These are phyloP conservation scores for Poronia punctata DNA, from an alignment of 495 filamentous ascomycete genomes.

Conservation along the genomic window DNA sequence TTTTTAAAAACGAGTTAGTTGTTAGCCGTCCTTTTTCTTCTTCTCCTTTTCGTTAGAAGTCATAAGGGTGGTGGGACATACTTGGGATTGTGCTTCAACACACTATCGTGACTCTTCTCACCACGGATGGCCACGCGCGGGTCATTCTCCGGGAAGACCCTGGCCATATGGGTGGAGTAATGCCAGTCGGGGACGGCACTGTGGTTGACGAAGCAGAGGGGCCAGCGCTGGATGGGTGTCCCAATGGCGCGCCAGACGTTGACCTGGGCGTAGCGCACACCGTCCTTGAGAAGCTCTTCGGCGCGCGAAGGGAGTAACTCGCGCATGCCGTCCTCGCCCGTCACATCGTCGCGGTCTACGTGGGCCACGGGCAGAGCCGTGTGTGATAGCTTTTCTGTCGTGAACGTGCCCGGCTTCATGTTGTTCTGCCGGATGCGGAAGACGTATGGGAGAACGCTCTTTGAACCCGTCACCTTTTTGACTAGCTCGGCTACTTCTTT, in stretches of 20 bases:
- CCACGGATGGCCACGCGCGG: conserved; percentile 20
- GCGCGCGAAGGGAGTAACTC: conserved; percentile 66
- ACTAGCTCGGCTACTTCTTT: conserved; percentile 23
- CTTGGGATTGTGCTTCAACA: conserved; percentile 21
- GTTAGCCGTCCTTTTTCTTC: too few species aligned
- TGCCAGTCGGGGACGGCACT: conserved; percentile 15
- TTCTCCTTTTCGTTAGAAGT: not conserved
- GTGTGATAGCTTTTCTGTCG: conserved; percentile 19
- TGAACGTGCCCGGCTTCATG: conserved; percentile 18
- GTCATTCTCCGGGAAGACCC: conserved; percentile 22
- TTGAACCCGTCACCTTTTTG: conserved; percentile 21
- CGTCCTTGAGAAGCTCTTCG: conserved; percentile 63
- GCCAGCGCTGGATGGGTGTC: conserved; percentile 21
- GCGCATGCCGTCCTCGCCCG: conserved; percentile 50
- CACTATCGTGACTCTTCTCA: conserved; percentile 22
- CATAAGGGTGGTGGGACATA: conserved; percentile 7
- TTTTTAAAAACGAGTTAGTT: conserved; percentile 5
- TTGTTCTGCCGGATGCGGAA: conserved; percentile 25
- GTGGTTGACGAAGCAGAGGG: conserved; percentile 25
- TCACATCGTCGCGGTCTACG: conserved; percentile 25
- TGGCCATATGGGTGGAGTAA: conserved; percentile 18
- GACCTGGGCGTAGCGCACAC: conserved; percentile 59
- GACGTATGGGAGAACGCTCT: conserved; percentile 20
- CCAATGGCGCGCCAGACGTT: conserved; percentile 31
- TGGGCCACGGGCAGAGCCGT: conserved; percentile 23